Base-by-base conservation (phyloP, 1,284 basidiomycete genomes). In the Trametes pubescens region DNA sequence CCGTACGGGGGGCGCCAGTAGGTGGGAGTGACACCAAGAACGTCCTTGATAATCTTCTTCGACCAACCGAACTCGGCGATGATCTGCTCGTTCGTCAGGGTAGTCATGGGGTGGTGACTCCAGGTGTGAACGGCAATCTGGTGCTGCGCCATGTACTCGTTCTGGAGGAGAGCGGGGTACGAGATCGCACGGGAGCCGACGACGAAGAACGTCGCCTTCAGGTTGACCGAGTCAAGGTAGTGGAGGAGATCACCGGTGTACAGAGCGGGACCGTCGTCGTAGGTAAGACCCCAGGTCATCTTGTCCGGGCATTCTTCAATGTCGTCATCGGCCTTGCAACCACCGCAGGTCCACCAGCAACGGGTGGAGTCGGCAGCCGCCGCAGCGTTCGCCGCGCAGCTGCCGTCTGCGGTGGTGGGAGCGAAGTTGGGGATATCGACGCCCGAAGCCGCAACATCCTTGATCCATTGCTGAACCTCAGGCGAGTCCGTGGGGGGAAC, bases 11-110 rank as follows among this genome's bases (percentile, higher is more conserved):
- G 88, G 43, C 89, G 79, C 84, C 88, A 87, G 76, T 81, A 84
- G 62, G 82, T 83, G 14, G 89, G 89, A 1, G 87, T 89, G 13
- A 91, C 87, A 63, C 92, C 92, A 46, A 89, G 77, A 35, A 89
- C 83, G 74, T 94, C 91, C 73, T 89, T 87, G 78, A 96, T 95
- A 65, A 91, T 82, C 79, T 96, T 89, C 79, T 86, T 92, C 35
- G 90, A 86, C 93, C 94, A 96, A 9, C 90, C 93, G 52, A 97
- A 83, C 78, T 96, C 94, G 56, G 93, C 94, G 57, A 96, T 93
- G 71, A 96, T 89, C 75, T 94, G 77, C 65, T 95, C 92, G 75
- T 91, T 96, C 61, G 89, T 82, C 65, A 92, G 79, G 4, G 90
- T 93, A 51, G 94, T 96, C 70, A 94, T 79, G 4, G 80, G 70